A percentile compares a stretch with the other conserved stretches of the same genome.
Conservation (phyloP, 1,284 basidiomycete species). For the Wallemia mellicola region DNA sequence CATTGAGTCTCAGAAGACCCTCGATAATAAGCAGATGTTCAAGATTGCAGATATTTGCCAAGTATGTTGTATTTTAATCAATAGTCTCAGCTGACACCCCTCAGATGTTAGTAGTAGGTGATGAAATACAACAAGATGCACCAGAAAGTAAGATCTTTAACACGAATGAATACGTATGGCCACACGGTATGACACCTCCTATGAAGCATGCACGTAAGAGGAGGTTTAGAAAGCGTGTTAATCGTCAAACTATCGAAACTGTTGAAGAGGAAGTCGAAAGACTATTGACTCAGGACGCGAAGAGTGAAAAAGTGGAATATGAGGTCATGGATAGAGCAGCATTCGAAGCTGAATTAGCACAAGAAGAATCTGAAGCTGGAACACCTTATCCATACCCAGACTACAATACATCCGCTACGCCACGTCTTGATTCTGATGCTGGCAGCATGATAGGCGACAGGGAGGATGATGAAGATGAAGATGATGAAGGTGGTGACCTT, state of each 20-base stretch:
- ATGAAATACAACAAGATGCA: constrained; percentile 43
- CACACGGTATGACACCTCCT: constrained; percentile 84
- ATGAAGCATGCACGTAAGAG: constrained; percentile 71
- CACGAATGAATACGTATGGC: constrained; percentile 89
- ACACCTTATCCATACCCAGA: neutral
- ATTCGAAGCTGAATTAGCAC: constrained; percentile 3
- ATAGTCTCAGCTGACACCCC: too few relatives aligned
- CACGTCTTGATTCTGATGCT: constrained; percentile 1
- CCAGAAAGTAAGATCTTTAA: constrained; percentile 35
- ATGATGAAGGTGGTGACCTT: constrained; percentile 10
- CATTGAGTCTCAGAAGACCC: constrained; percentile 81
- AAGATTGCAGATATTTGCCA: constrained; percentile 96
- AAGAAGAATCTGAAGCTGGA: constrained; percentile 5
- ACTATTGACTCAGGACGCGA: constrained; percentile 53
- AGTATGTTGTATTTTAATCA: constrained; percentile 18
- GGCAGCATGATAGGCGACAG: constrained; percentile 3
- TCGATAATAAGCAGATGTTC: constrained; percentile 89
- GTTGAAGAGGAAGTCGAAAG: constrained; percentile 91
- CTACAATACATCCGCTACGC: neutral
- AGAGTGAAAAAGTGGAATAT: constrained; percentile 47
- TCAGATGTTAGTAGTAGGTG: constrained; percentile 61
- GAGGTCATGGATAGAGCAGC: constrained; percentile 17
- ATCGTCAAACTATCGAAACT: constrained; percentile 71
- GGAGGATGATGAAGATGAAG: constrained; percentile 12
- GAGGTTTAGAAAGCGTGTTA: constrained; percentile 67